A percentile compares a stretch with the other conserved stretches of the same genome.
phyloP scores from a whole-genome alignment of 2,329 filamentous ascomycete species.

The Macroventuria anomochaeta region DNA sequence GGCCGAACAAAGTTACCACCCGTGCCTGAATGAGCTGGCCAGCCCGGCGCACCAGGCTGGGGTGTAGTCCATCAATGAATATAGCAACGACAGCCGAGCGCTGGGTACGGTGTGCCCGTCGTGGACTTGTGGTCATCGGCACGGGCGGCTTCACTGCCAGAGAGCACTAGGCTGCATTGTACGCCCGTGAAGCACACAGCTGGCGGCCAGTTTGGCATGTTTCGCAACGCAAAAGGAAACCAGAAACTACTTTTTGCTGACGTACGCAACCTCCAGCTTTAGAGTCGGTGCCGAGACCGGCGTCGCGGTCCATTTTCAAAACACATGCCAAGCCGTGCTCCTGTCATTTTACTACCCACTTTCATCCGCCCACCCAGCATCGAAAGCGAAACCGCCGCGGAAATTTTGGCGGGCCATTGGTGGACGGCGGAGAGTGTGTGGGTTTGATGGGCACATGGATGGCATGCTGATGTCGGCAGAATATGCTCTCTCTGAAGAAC shows the following conservation, averaged over 20 bases:
- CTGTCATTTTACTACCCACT: conserved; percentile 20
- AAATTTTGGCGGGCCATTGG: conserved; percentile 40
- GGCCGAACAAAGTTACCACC: conserved; percentile 28
- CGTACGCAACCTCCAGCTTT: conserved; percentile 39
- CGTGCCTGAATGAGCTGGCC: conserved; percentile 39
- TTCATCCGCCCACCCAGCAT: conserved; percentile 15
- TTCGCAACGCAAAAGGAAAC: conserved; percentile 40
- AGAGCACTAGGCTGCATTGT: conserved; percentile 15
- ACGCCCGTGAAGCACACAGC: conserved; percentile 41
- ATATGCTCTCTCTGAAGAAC: conserved; percentile 28
- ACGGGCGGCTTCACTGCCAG: conserved; percentile 26
- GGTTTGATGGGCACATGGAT: conserved; percentile 49
- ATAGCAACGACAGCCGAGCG: conserved; percentile 23
- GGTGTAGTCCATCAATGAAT: conserved; percentile 14
- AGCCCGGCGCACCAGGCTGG: conserved; percentile 12
- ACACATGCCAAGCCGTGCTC: conserved; percentile 41
- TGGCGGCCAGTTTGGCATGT: conserved; percentile 39
- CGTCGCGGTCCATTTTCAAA: conserved; percentile 37
- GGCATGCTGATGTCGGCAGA: conserved; percentile 33
- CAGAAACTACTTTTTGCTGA: conserved; percentile 13
- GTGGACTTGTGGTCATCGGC: conserved; percentile 19
- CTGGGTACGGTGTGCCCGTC: conserved; percentile 18
- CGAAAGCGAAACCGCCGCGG: conserved; percentile 37
- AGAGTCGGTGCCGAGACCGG: conserved; percentile 26
- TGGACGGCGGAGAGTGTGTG: conserved; percentile 28